phyloP scores from a whole-genome alignment of 1,284 basidiomycete species.

The Apiotrichum laibachii region DNA sequence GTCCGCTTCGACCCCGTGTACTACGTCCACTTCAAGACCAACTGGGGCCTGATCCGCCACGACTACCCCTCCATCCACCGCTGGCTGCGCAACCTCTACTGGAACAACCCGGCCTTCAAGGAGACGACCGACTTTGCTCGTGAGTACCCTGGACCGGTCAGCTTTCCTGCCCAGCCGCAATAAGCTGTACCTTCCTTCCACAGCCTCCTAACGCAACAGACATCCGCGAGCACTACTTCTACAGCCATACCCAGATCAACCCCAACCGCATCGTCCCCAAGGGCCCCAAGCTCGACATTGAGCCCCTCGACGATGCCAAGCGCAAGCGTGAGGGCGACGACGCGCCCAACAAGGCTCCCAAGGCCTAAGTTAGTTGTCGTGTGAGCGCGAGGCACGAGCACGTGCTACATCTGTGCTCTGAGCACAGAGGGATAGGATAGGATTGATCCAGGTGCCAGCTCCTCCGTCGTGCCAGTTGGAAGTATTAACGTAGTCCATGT shows the following conservation, averaged over 20 bases:
- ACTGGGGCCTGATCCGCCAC: constrained; percentile 65
- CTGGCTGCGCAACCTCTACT: constrained; percentile 87
- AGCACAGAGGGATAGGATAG: not conserved
- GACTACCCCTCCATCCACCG: constrained; percentile 77
- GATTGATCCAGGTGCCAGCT: too few species aligned
- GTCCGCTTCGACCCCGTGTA: constrained; percentile 84
- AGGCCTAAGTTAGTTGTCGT: constrained; percentile 1
- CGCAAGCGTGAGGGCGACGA: constrained; percentile 17
- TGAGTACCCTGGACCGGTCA: too few species aligned
- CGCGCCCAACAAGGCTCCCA: constrained; percentile 9
- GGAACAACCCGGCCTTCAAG: constrained; percentile 85
- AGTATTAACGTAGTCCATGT: too few species aligned
- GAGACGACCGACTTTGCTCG: constrained; percentile 75
- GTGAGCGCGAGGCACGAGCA: too few species aligned
- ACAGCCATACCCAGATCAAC: constrained; percentile 60
- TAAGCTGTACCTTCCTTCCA: too few species aligned
- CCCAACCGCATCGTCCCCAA: constrained; percentile 69
- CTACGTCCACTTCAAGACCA: constrained; percentile 90
- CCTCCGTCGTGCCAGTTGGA: too few species aligned
- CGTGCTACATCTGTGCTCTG: not conserved
- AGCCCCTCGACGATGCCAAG: constrained; percentile 55
- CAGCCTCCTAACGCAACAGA: constrained; percentile 56
- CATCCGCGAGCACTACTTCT: constrained; percentile 74
- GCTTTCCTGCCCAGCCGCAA: too few species aligned
- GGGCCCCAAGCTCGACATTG: constrained; percentile 69